A percentile compares a stretch with the other conserved stretches of the same genome.
Conservation (phyloP, 1,284 basidiomycete species). For the Lignosus rhinocerotis region DNA sequence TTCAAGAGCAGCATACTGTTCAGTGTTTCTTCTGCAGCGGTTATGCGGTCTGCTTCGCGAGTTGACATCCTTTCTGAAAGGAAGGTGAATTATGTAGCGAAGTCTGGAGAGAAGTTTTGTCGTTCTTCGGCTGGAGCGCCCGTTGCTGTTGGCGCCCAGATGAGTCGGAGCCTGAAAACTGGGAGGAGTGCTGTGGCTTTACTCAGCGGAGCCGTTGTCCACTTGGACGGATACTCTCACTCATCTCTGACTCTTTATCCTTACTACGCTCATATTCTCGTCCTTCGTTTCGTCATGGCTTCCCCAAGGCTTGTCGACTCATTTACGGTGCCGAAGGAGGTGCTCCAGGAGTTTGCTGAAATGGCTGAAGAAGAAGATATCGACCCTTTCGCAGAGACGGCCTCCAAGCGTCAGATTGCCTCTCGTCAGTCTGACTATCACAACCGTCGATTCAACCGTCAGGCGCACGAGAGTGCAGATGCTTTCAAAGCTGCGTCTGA, state of each 20-base stretch:
- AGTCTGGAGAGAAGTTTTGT: neutral
- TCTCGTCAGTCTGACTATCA: conserved; percentile 96
- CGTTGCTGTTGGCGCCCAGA: neutral
- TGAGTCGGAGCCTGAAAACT: conserved; percentile 12
- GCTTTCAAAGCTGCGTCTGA: conserved; percentile 70
- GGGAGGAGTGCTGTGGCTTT: conserved; percentile 12
- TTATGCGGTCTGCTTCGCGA: conserved; percentile 61
- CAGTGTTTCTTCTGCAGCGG: conserved; percentile 76
- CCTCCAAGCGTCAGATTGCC: conserved; percentile 91
- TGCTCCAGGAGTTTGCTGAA: conserved; percentile 92
- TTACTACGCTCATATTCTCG: conserved; percentile 3
- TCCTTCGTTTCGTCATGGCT: conserved; percentile 31
- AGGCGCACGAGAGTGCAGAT: conserved; percentile 77
- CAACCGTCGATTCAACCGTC: conserved; percentile 85
- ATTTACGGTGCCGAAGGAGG: conserved; percentile 91
- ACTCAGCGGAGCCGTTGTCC: conserved; percentile 16
- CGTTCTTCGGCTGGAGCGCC: neutral
- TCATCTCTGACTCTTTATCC: neutral
- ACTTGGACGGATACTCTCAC: conserved; percentile 8
- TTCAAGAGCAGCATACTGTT: conserved; percentile 57
- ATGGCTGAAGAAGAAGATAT: conserved; percentile 89
- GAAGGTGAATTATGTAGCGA: neutral
- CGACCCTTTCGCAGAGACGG: conserved; percentile 93
- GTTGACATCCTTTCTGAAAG: conserved; percentile 29
- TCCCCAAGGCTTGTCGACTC: conserved; percentile 66